These are phyloP conservation scores for Coprinopsis sp. DNA, from an alignment of 768 basidiomycete genomes.

Conservation along the genomic window DNA sequence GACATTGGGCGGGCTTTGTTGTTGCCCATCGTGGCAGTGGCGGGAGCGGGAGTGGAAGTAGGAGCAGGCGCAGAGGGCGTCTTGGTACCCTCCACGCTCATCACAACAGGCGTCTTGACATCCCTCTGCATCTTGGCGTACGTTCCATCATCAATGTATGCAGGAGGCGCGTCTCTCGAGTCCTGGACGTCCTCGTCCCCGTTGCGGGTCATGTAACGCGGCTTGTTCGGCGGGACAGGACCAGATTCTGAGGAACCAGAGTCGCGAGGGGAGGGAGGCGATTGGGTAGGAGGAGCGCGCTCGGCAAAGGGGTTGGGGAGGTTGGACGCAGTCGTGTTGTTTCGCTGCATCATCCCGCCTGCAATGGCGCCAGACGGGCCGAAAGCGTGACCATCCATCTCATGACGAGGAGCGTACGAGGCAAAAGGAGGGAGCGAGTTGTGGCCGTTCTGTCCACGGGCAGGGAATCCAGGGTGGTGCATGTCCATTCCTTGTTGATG, in stretches of 20 bases:
- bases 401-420: not conserved
- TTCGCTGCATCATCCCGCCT: not conserved
- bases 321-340: slow-evolving; percentile 5
- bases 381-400: not conserved
- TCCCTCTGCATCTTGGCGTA: slow-evolving; percentile 18
- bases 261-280: not conserved
- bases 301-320: slow-evolving; percentile 13
- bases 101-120: slow-evolving; percentile 16
- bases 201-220: slow-evolving; percentile 10
- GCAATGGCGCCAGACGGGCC: no score
- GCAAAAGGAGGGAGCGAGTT: not conserved
- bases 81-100: slow-evolving; percentile 1
- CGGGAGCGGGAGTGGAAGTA: slow-evolving; percentile 1
- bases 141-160: slow-evolving; percentile 18
- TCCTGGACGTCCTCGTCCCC: slow-evolving; percentile 9
- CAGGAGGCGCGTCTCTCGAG: slow-evolving; percentile 18
- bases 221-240: slow-evolving; percentile 1
- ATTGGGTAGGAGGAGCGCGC: slow-evolving; percentile 7
- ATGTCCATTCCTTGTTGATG: not conserved
- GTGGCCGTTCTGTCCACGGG: not conserved
- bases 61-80: not conserved
- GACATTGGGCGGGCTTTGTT: slow-evolving; percentile 4
- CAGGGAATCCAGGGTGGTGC: not conserved
- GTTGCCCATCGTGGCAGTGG: slow-evolving; percentile 5
- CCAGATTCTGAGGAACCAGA: slow-evolving; percentile 2